A percentile compares a stretch with the other conserved stretches of the same genome.
phyloP scores from a whole-genome alignment of 495 filamentous ascomycete species.

The Recurvomyces mirabilis region DNA sequence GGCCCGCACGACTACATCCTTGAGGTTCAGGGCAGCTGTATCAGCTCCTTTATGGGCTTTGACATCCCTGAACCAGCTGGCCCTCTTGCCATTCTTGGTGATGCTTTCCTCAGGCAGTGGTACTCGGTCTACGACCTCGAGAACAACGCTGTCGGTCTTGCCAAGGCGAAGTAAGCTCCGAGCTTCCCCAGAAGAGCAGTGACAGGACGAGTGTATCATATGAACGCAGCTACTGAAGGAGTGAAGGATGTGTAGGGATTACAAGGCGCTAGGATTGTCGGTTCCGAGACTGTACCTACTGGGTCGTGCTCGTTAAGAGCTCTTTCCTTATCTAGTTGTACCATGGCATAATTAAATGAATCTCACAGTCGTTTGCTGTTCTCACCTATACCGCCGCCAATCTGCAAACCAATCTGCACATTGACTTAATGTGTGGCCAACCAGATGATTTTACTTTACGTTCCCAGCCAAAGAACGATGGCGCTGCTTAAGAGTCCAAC shows the following conservation, averaged over 20 bases:
- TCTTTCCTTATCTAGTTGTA: background rate
- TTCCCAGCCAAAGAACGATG: too few species aligned
- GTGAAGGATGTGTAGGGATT: background rate
- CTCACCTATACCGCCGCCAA: too few species aligned
- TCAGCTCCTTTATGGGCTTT: slow-evolving; percentile 96
- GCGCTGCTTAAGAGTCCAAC: too few species aligned
- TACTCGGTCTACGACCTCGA: slow-evolving; percentile 95
- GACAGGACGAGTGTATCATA: background rate
- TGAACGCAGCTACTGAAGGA: background rate
- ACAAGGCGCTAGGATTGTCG: background rate
- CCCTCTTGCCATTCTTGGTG: slow-evolving; percentile 89
- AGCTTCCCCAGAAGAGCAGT: background rate
- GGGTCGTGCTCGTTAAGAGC: background rate
- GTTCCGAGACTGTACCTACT: slow-evolving; percentile 7
- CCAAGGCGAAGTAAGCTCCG: slow-evolving; percentile 43
- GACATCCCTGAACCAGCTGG: slow-evolving; percentile 87
- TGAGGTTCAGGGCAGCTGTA: slow-evolving; percentile 88
- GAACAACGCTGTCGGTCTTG: slow-evolving; percentile 74
- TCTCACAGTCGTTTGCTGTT: too few species aligned
- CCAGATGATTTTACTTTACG: too few species aligned
- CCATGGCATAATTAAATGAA: too few species aligned
- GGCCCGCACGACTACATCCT: slow-evolving; percentile 86
- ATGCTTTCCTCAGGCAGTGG: slow-evolving; percentile 93
- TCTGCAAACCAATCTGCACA: too few species aligned
- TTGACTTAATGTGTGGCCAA: too few species aligned